Evolutionary conservation across 2,329 filamentous ascomycete species (phyloP).

Genomic region (Hypomyces rosellus): DNA sequence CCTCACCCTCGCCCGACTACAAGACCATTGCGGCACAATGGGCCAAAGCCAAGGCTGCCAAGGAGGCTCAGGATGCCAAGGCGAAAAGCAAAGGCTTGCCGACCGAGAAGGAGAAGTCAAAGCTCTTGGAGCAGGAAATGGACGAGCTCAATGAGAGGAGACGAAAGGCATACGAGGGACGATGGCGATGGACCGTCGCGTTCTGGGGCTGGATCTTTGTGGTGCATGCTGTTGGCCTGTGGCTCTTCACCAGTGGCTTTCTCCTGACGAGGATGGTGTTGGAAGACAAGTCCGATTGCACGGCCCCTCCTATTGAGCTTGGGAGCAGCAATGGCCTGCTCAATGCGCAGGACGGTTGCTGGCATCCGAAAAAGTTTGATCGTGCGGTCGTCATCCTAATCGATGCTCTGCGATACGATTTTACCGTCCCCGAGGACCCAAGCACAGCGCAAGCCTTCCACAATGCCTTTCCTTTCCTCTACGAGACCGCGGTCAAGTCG

Average conservation of each 20-base stretch:
- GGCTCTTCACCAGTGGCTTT: conserved; percentile 92
- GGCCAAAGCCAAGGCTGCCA: conserved; percentile 45
- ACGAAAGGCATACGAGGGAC: conserved; percentile 44
- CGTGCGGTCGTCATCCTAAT: conserved; percentile 87
- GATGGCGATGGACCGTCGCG: conserved; percentile 53
- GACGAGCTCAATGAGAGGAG: conserved; percentile 42
- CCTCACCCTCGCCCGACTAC: conserved; percentile 36
- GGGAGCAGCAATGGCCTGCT: conserved; percentile 35
- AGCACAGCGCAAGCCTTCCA: conserved; percentile 55
- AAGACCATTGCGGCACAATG: conserved; percentile 48
- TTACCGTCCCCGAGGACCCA: conserved; percentile 68
- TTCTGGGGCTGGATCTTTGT: conserved; percentile 66
- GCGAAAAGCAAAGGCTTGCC: conserved; percentile 23
- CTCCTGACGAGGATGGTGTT: conserved; percentile 80
- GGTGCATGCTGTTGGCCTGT: conserved; percentile 75
- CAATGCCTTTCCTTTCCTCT: conserved; percentile 78
- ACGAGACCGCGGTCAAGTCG: conserved; percentile 68
- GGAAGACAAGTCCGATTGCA: conserved; percentile 67
- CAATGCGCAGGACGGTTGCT: conserved; percentile 65
- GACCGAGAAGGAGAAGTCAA: conserved; percentile 28
- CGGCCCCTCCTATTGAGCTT: conserved; percentile 61
- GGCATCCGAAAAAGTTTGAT: conserved; percentile 91
- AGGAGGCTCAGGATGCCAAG: conserved; percentile 36
- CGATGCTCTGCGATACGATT: conserved; percentile 93
- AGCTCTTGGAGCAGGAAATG: conserved; percentile 38